Evolutionary conservation across 306 rosid species (phyloP).

Genomic region (Begonia masoniana): DNA sequence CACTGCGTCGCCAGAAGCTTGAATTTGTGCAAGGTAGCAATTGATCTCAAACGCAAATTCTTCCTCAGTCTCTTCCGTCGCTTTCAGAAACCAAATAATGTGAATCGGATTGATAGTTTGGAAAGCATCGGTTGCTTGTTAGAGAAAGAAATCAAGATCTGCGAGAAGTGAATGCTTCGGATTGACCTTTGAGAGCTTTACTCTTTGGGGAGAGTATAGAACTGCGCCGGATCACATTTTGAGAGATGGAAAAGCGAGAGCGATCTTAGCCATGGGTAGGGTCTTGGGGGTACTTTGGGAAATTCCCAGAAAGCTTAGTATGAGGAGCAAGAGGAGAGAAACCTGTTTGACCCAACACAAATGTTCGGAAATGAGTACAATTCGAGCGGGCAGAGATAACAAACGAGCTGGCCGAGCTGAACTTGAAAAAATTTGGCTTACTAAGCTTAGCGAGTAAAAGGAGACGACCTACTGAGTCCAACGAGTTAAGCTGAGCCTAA

Average conservation of each 20-base stretch:
- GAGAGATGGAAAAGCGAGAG: neutral
- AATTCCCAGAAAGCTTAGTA: too few species aligned
- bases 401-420: too few species aligned
- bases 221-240: neutral
- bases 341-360: too few species aligned
- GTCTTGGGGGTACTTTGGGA: too few species aligned
- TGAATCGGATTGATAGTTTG: neutral
- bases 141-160: conserved; percentile 44
- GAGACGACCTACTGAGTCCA: too few species aligned
- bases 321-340: too few species aligned
- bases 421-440: too few species aligned
- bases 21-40: conserved; percentile 68
- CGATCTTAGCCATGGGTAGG: neutral
- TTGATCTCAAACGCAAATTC: neutral
- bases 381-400: too few species aligned
- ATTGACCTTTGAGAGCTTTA: neutral
- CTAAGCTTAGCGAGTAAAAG: too few species aligned
- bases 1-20: conserved; percentile 76
- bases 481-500: too few species aligned
- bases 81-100: neutral
- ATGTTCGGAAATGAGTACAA: too few species aligned
- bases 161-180: conserved; percentile 18
- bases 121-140: conserved; percentile 5
- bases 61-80: too few species aligned
- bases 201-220: conserved; percentile 10